Percentiles rank a stretch among this genome's conserved stretches.
Evolutionary conservation across 192 early-diverging fungal species (phyloP).

Genomic region (Podila verticillata): DNA sequence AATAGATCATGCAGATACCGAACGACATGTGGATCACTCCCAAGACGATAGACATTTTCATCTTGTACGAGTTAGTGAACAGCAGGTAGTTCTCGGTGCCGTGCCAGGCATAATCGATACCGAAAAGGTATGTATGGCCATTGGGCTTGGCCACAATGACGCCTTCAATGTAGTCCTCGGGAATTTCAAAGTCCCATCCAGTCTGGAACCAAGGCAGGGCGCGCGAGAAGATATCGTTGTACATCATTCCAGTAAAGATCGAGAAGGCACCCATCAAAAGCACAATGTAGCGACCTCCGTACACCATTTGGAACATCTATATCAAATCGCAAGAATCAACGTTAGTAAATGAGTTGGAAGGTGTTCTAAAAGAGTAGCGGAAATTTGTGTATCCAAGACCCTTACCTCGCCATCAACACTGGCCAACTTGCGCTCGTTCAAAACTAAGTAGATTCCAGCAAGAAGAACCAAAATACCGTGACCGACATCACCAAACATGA

Average conservation of each 20-base stretch:
- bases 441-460: constrained; percentile 77
- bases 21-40: constrained; percentile 99
- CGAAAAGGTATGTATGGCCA: constrained; percentile 50
- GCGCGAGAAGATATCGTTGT: constrained; percentile 98
- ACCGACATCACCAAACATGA: constrained; percentile 99
- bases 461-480: constrained; percentile 91
- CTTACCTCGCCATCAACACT: constrained; percentile 83
- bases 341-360: too few species aligned
- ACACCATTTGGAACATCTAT: constrained; percentile 89
- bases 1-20: constrained; percentile 89
- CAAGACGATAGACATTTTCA: constrained; percentile 98
- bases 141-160: constrained; percentile 69
- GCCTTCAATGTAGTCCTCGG: constrained; percentile 61
- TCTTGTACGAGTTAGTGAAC: constrained; percentile 99
- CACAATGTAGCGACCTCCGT: constrained; percentile 96
- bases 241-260: constrained; percentile 95
- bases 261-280: constrained; percentile 98
- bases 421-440: constrained; percentile 82
- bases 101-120: constrained; percentile 78
- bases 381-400: too few species aligned
- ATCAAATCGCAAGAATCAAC: background rate
- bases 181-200: constrained; percentile 77
- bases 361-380: too few species aligned
- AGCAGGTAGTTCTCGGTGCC: constrained; percentile 92
- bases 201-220: constrained; percentile 77